Evolutionary conservation across 1,284 basidiomycete genomes (phyloP), one percentile per base, ranked within the genome.

Genomic region (Ceratobasidium theobromae): DNA sequence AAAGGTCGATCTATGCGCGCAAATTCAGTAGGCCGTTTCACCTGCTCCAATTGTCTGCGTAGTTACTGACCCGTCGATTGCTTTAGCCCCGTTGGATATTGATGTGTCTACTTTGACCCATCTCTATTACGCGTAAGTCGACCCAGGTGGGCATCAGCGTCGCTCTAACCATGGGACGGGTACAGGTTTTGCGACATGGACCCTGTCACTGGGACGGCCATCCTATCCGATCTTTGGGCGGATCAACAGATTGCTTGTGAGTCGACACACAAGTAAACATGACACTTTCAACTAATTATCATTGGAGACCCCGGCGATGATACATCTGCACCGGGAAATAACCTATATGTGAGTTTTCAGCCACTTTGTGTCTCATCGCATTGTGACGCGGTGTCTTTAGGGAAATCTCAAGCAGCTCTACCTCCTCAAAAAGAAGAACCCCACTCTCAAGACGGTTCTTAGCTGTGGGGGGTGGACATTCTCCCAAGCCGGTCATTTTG

Each of bases 381-480:
- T 38, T 38, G n/a, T n/a, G n/a, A n/a, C n/a, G n/a, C n/a, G n/a
- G n/a, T n/a, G n/a, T 5, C 21, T 80, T 65, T 14, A 76, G 67
- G 93, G 93, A 2, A 91, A 89, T 76, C 78, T 97, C 71, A 94
- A 95, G 78, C 91, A 93, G 73, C 83, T 94, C 69, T 77, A 79
- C 74, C 79, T 90, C 45, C 74, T 92, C 70, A 96, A 95, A 78
- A 78, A 91, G 69, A 75, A 80, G 65, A 82, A 92, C 73, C 81
- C 89, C 40, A 87, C 90, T 72, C 70, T 79, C 30, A 78, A 78
- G 68, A 73, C 79, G 3, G 68, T 78, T 21, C 71, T 79, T 21
- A 77, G 75, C 1, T 78, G 79, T 41, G 78, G 78, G 6, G 78
- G 57, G 0, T 69, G 58, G 68, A 70, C 65, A 0, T 69, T 65